Conservation (phyloP, 2,329 filamentous ascomycete genomes). For the Aspergillus persii region DNA sequence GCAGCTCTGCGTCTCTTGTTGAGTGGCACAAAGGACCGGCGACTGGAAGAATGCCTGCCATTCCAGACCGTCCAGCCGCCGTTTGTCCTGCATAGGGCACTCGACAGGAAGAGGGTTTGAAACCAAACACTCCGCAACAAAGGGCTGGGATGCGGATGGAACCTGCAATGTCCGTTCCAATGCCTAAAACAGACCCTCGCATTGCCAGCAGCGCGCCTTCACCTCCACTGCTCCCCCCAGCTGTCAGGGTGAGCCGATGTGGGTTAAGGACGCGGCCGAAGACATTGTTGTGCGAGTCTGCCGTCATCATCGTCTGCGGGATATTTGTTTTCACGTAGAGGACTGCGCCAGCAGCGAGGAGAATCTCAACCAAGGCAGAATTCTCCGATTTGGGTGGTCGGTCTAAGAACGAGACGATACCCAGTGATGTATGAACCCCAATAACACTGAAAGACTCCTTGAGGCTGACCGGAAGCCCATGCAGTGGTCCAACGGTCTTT, state of each 20-base stretch:
- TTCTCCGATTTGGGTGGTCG: conserved; percentile 9
- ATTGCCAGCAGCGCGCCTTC: conserved; percentile 34
- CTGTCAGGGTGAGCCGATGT: conserved; percentile 13
- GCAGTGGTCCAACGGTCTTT: conserved; percentile 29
- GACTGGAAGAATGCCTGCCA: conserved; percentile 12
- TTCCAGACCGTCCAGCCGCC: conserved; percentile 15
- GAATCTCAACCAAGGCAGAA: conserved; percentile 17
- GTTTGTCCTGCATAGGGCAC: conserved; percentile 27
- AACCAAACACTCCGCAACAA: conserved; percentile 31
- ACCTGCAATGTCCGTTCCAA: conserved; percentile 35
- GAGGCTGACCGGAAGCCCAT: conserved; percentile 35
- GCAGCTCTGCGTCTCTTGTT: conserved; percentile 11
- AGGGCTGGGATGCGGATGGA: conserved; percentile 34
- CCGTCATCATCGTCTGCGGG: conserved; percentile 27
- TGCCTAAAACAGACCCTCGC: conserved; percentile 29
- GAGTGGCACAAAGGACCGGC: conserved; percentile 17
- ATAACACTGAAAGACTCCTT: conserved; percentile 25
- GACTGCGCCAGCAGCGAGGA: conserved; percentile 22
- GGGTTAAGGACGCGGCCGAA: conserved; percentile 25
- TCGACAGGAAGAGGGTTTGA: conserved; percentile 30
- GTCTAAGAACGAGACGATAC: conserved; percentile 20
- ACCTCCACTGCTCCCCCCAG: conserved; percentile 26
- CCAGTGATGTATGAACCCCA: conserved; percentile 19
- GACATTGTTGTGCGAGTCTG: conserved; percentile 23
- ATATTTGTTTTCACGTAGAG: conserved; percentile 30